A percentile compares a stretch with the other conserved stretches of the same genome.
Conservation (phyloP, 1,284 basidiomycete genomes). For the Puccinia coronata region DNA sequence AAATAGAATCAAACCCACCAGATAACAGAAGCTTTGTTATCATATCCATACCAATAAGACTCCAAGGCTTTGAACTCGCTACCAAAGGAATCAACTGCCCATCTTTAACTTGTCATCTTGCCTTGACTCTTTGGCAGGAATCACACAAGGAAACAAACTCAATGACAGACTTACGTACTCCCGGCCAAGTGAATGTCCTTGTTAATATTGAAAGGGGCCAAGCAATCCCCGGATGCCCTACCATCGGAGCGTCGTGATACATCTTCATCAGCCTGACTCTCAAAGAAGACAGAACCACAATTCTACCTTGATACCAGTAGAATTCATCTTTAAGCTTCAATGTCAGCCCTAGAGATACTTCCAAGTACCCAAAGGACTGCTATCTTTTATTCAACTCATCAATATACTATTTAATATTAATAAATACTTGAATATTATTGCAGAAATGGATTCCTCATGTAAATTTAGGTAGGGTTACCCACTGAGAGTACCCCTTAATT, state of each 20-base stretch:
- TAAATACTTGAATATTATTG: no score
- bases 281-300: neutral
- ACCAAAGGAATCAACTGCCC: neutral
- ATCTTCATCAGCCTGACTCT: neutral
- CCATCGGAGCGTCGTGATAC: neutral
- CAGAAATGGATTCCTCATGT: no score
- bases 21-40: neutral
- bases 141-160: neutral
- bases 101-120: neutral
- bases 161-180: neutral
- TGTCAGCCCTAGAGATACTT: no score
- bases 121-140: constrained; percentile 16
- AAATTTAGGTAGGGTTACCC: no score
- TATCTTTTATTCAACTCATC: no score
- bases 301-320: neutral
- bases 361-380: no score
- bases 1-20: constrained; percentile 1
- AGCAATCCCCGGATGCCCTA: constrained; percentile 14
- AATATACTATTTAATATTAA: no score
- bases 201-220: neutral
- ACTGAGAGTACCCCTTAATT: no score
- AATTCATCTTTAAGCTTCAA: no score
- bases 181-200: constrained; percentile 29
- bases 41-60: constrained; percentile 15
- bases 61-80: neutral